Evolutionary conservation across 2,329 filamentous ascomycete genomes (phyloP).

Genomic region (Pseudopyricularia cyperi): DNA sequence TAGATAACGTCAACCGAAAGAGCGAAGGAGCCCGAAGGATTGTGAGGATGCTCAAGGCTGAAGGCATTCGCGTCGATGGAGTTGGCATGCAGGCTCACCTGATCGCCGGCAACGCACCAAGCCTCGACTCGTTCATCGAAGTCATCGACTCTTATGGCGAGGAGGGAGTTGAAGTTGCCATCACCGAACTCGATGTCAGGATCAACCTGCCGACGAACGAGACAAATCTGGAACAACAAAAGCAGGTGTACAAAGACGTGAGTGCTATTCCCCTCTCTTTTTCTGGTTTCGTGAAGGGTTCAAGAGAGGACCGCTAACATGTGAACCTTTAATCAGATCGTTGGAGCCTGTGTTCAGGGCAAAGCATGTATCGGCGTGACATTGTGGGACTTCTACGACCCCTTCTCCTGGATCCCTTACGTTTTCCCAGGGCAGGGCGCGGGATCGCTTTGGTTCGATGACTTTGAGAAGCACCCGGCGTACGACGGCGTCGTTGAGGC

Average conservation of each 20-base stretch:
- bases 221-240: conserved; percentile 2
- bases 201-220: neutral
- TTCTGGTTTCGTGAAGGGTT: neutral
- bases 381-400: conserved; percentile 5
- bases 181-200: conserved; percentile 31
- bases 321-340: neutral
- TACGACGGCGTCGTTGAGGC: conserved; percentile 22
- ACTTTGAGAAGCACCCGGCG: conserved; percentile 28
- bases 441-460: conserved; percentile 5
- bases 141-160: conserved; percentile 24
- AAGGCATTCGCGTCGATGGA: conserved; percentile 30
- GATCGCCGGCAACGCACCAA: conserved; percentile 23
- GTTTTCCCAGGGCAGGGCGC: conserved; percentile 2
- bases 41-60: conserved; percentile 13
- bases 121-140: conserved; percentile 17
- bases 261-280: neutral
- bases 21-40: conserved; percentile 13
- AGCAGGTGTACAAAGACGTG: conserved; percentile 2
- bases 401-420: conserved; percentile 4
- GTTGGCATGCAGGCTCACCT: conserved; percentile 35
- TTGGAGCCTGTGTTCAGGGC: conserved; percentile 3
- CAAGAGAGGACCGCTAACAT: neutral
- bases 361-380: conserved; percentile 4
- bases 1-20: too few relatives aligned
- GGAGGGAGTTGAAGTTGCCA: conserved; percentile 28